A percentile compares a stretch with the other conserved stretches of the same genome.
Evolutionary conservation across 179 eudicot genomes (phyloP).

Genomic region (Carnegiea gigantea): DNA sequence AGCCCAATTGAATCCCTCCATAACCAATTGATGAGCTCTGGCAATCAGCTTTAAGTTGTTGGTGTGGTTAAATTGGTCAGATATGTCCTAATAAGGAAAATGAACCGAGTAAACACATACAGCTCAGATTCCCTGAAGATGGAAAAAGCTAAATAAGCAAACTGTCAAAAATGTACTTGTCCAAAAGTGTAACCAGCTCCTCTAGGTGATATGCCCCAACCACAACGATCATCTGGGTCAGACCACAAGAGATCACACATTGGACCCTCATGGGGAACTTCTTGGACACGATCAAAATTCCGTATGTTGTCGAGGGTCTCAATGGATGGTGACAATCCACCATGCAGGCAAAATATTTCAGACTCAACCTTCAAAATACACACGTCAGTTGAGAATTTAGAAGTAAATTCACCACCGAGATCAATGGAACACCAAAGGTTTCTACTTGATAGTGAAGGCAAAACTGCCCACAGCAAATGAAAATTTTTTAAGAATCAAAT

Average conservation of each 20-base stretch:
- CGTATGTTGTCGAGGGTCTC: conserved; percentile 91
- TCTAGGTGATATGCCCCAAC: conserved; percentile 99
- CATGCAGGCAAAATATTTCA: conserved; percentile 94
- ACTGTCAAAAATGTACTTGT: conserved; percentile 46
- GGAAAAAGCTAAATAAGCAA: conserved; percentile 1
- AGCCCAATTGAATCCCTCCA: conserved; percentile 98
- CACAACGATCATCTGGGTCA: conserved; percentile 97
- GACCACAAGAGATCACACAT: conserved; percentile 99
- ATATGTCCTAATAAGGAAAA: conserved; percentile 63
- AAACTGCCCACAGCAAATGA: not conserved
- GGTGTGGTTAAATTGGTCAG: conserved; percentile 95
- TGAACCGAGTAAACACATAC: not conserved
- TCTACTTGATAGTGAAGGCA: not conserved
- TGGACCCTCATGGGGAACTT: conserved; percentile 98
- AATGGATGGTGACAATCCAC: conserved; percentile 94
- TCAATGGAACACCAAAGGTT: not conserved
- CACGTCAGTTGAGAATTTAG: not conserved
- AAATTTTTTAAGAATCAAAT: not conserved
- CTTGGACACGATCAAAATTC: conserved; percentile 98
- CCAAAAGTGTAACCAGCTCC: conserved; percentile 99
- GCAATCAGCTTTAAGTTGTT: conserved; percentile 91
- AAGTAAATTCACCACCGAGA: not conserved
- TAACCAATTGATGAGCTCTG: conserved; percentile 97
- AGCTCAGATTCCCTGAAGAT: not conserved
- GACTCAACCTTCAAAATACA: conserved; percentile 67